A percentile compares a stretch with the other conserved stretches of the same genome.
Conservation (phyloP, 441 rosid genomes). For the Erodium moschatum region DNA sequence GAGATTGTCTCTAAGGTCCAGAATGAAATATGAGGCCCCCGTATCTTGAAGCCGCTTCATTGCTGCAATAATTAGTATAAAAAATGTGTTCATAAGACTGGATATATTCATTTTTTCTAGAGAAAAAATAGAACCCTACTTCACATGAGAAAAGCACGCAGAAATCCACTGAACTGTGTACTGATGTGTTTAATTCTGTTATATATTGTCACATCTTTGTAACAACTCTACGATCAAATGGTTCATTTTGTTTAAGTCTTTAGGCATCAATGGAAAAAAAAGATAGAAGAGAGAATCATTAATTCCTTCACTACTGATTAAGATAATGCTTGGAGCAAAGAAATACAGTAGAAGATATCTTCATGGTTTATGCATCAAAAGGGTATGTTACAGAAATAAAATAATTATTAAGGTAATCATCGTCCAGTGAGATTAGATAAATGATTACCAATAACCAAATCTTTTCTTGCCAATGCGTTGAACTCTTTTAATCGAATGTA, state of each 20-base stretch:
- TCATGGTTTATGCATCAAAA: background rate
- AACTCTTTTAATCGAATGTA: constrained; percentile 82
- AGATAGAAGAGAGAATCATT: background rate
- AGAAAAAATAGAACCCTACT: no score
- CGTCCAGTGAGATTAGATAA: constrained; percentile 12
- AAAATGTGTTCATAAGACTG: background rate
- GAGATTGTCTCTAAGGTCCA: constrained; percentile 95
- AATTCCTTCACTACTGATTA: background rate
- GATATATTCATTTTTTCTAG: no score
- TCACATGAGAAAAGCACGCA: background rate
- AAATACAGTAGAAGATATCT: background rate
- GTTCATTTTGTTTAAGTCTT: background rate
- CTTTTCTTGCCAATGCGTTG: constrained; percentile 90
- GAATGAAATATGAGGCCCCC: constrained; percentile 72
- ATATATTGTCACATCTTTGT: background rate
- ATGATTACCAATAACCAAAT: constrained; percentile 67
- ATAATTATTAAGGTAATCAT: background rate
- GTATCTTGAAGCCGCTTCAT: constrained; percentile 76
- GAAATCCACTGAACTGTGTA: background rate
- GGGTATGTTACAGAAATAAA: background rate
- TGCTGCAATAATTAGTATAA: constrained; percentile 39
- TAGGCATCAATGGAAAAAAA: background rate
- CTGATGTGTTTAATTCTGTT: background rate
- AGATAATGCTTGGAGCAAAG: background rate
- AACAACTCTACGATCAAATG: background rate